phyloP scores from a whole-genome alignment of 2,329 filamentous ascomycete species.

The Ceratocystis alfenasii region DNA sequence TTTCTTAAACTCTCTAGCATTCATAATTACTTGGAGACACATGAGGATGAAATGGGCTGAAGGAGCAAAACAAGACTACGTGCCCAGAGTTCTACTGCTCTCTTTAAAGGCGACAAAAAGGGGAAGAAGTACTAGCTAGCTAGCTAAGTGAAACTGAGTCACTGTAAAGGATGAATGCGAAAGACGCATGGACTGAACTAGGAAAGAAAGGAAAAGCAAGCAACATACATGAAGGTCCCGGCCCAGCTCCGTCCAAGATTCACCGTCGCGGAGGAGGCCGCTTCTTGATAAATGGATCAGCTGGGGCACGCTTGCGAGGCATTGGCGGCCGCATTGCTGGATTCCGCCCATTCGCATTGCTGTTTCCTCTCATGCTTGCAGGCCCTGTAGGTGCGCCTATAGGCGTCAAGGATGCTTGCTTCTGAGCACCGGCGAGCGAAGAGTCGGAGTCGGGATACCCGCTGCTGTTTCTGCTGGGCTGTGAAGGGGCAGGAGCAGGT shows the following conservation, averaged over 20 bases:
- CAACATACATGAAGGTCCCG: neutral
- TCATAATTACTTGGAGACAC: too few relatives aligned
- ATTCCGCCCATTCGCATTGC: neutral
- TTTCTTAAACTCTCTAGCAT: too few relatives aligned
- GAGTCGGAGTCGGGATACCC: neutral
- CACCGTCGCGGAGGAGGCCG: slow-evolving; percentile 25
- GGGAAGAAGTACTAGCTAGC: neutral
- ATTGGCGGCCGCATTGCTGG: slow-evolving; percentile 5
- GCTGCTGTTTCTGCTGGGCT: slow-evolving; percentile 18
- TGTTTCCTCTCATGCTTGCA: neutral
- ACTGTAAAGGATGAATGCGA: neutral
- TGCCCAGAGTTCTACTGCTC: slow-evolving; percentile 1
- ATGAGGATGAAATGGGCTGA: too few relatives aligned
- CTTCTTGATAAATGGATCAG: slow-evolving; percentile 37
- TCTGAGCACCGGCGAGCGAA: neutral
- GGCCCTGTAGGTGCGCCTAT: slow-evolving; percentile 24
- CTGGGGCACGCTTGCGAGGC: slow-evolving; percentile 33
- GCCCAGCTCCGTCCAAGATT: neutral
- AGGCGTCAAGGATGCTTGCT: slow-evolving; percentile 19
- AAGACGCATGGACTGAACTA: neutral
- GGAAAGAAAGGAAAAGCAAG: neutral
- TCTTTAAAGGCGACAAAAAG: neutral
- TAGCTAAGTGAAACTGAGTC: neutral
- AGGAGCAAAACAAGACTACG: neutral
- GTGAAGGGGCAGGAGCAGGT: slow-evolving; percentile 26